Evolutionary conservation across 2,329 filamentous ascomycete species (phyloP).

Genomic region (Xylariaceae sp.): DNA sequence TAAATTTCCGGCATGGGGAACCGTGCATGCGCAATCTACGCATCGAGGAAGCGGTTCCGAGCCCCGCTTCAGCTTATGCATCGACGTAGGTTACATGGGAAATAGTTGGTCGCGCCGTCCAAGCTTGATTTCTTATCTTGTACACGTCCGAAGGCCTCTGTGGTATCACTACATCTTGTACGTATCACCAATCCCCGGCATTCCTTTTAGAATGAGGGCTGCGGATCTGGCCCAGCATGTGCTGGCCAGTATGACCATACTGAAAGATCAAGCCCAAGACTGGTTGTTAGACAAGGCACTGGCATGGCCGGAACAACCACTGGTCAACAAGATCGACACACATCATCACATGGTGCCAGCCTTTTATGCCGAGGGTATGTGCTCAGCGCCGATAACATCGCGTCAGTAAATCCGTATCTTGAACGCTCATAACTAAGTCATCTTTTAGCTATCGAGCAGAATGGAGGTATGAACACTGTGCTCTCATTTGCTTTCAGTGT

Average conservation of each 20-base stretch:
- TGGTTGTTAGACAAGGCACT: constrained; percentile 5
- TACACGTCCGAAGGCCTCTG: no score
- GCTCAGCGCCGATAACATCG: background rate
- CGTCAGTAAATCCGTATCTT: no score
- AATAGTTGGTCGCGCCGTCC: no score
- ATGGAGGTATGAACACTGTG: constrained; percentile 5
- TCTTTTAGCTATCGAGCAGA: background rate
- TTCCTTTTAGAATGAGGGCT: background rate
- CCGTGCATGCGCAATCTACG: no score
- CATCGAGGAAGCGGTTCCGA: no score
- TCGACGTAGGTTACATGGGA: no score
- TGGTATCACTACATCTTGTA: no score
- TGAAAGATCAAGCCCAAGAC: constrained; percentile 5
- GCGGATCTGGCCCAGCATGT: background rate
- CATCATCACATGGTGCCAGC: constrained; percentile 5
- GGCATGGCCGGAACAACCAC: constrained; percentile 1
- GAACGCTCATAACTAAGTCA: background rate
- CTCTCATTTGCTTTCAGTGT: background rate
- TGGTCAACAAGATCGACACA: constrained; percentile 5
- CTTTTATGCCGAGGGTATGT: constrained; percentile 4
- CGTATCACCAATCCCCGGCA: no score
- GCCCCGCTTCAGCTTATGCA: no score
- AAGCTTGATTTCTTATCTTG: no score
- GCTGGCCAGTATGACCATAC: constrained; percentile 2
- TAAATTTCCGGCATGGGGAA: no score